Evolutionary conservation across 352 stramenopile genomes (phyloP).

Genomic region (Pythium guiyangense): DNA sequence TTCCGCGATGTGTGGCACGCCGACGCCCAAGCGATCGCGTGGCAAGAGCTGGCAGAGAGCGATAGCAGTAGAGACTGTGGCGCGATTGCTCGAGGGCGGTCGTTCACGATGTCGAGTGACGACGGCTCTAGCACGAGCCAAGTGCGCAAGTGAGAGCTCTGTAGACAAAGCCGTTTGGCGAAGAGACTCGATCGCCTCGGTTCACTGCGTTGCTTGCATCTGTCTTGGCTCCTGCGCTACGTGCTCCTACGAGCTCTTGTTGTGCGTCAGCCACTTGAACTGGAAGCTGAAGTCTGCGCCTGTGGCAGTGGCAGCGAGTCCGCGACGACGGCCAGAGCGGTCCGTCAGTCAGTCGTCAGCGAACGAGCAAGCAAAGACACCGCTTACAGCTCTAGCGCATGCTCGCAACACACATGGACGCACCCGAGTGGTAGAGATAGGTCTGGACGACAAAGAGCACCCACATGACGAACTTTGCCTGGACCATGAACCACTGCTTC

Average conservation of each 20-base stretch:
- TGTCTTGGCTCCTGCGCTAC: no score
- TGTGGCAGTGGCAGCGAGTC: background rate
- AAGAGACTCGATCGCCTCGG: no score
- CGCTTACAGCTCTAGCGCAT: background rate
- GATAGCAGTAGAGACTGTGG: no score
- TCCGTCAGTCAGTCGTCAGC: background rate
- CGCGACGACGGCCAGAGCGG: background rate
- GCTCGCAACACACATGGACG: background rate
- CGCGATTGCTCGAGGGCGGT: no score
- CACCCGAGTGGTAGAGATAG: conserved; percentile 11
- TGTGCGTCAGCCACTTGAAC: conserved; percentile 15
- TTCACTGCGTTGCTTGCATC: no score
- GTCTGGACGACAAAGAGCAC: conserved; percentile 8
- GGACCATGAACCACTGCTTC: conserved; percentile 20
- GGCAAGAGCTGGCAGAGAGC: no score
- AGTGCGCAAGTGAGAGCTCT: no score
- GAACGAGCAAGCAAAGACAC: background rate
- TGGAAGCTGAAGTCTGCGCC: conserved; percentile 21
- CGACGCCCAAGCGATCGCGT: no score
- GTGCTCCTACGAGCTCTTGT: background rate
- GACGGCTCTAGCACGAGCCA: no score
- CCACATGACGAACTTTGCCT: conserved; percentile 21
- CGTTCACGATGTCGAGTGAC: no score
- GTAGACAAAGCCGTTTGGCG: no score
- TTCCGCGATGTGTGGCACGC: no score